Conservation (phyloP, 352 stramenopile genomes). For the Phytophthora cactorum region DNA sequence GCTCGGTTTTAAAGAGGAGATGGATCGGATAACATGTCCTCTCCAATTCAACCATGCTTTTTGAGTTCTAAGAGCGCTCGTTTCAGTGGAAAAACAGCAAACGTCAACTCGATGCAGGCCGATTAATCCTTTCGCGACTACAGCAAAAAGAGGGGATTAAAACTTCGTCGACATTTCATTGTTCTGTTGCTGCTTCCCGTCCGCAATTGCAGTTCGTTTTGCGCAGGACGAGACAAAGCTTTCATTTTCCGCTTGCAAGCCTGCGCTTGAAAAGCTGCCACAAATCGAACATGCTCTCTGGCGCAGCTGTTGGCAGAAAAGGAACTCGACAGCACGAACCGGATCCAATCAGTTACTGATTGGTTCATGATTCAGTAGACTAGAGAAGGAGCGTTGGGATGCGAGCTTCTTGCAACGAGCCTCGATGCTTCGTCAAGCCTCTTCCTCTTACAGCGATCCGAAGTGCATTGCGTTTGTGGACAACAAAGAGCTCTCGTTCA, state of each 20-base stretch:
- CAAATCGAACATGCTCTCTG: slow-evolving; percentile 31
- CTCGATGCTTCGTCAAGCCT: background rate
- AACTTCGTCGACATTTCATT: background rate
- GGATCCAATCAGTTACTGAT: no score
- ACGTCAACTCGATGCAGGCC: no score
- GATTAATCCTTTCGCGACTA: no score
- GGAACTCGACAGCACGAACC: slow-evolving; percentile 8
- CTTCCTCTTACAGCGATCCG: slow-evolving; percentile 6
- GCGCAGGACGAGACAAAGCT: background rate
- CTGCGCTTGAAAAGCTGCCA: slow-evolving; percentile 11
- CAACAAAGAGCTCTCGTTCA: slow-evolving; percentile 8
- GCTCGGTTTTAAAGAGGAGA: no score
- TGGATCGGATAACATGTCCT: background rate
- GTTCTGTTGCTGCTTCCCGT: background rate
- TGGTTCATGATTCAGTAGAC: no score
- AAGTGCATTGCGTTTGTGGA: slow-evolving; percentile 4
- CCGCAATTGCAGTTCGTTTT: background rate
- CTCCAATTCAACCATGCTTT: no score
- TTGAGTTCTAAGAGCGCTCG: no score
- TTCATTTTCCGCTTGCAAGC: slow-evolving; percentile 8
- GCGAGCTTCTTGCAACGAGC: slow-evolving; percentile 4
- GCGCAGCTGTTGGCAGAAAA: slow-evolving; percentile 25
- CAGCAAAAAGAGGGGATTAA: no score
- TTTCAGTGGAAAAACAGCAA: no score
- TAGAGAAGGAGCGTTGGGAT: slow-evolving; percentile 22